phyloP scores from a whole-genome alignment of 2,329 filamentous ascomycete genomes.

The Penicillium verrucosum region DNA sequence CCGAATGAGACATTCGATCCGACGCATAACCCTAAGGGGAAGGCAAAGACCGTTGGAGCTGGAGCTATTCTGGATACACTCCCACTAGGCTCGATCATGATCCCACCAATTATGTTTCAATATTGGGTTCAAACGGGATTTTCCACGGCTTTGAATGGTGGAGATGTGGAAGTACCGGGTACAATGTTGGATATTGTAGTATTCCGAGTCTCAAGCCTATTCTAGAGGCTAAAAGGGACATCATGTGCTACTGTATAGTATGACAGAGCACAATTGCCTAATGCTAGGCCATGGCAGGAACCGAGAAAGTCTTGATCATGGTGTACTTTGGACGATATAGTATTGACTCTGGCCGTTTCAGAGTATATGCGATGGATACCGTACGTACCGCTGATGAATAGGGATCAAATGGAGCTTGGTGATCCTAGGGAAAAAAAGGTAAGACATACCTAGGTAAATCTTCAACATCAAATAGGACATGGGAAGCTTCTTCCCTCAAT shows the following conservation, averaged over 20 bases:
- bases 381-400: not conserved
- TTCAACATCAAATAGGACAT: not conserved
- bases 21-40: conserved; percentile 6
- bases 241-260: not conserved
- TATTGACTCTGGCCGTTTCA: not conserved
- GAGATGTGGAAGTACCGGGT: no score
- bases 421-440: no score
- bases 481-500: not conserved
- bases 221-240: not conserved
- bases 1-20: conserved; percentile 3
- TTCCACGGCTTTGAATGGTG: not conserved
- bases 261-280: not conserved
- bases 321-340: not conserved
- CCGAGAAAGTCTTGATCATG: not conserved
- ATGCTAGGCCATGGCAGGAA: not conserved
- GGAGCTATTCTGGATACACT: conserved; percentile 14
- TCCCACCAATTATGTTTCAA: conserved; percentile 13
- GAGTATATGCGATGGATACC: not conserved
- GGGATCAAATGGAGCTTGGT: not conserved
- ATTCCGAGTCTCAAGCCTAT: not conserved
- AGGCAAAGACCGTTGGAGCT: conserved; percentile 6
- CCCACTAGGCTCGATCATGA: conserved; percentile 27
- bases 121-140: not conserved
- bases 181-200: not conserved
- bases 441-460: not conserved